Evolutionary conservation across 441 rosid species (phyloP).

Genomic region (Viola pubescens): DNA sequence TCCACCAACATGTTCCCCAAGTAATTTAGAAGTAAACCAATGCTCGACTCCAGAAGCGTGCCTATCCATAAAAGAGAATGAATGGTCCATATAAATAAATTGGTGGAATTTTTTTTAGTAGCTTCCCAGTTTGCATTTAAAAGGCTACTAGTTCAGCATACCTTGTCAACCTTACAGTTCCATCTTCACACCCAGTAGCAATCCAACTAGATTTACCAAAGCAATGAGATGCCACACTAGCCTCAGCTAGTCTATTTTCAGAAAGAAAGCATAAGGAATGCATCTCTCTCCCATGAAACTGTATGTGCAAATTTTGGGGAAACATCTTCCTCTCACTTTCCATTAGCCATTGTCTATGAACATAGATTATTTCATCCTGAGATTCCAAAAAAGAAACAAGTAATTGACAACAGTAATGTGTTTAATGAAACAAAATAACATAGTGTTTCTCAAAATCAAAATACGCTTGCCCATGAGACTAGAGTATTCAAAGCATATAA

Average conservation of each 20-base stretch:
- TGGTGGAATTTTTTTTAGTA: not conserved
- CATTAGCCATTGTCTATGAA: conserved; percentile 55
- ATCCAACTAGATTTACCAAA: conserved; percentile 59
- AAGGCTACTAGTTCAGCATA: conserved; percentile 17
- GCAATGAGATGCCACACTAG: conserved; percentile 24
- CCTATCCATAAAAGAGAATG: conserved; percentile 30
- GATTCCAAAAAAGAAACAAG: conserved; percentile 9
- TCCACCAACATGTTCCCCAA: conserved; percentile 98
- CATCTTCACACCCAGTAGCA: conserved; percentile 97
- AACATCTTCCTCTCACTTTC: conserved; percentile 42
- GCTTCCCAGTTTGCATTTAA: no score
- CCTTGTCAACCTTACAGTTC: conserved; percentile 94
- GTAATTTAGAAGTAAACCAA: conserved; percentile 76
- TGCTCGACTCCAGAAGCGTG: conserved; percentile 45
- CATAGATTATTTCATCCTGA: conserved; percentile 79
- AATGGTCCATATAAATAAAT: conserved; percentile 6
- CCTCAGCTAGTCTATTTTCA: conserved; percentile 28
- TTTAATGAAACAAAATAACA: not conserved
- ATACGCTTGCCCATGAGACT: not conserved
- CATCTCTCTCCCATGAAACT: conserved; percentile 94
- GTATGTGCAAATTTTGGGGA: conserved; percentile 67
- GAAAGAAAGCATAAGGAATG: conserved; percentile 79
- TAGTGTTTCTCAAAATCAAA: not conserved
- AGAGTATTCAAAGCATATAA: not conserved
- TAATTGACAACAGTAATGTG: not conserved